Evolutionary conservation across 164 flowering plant species (phyloP).

Genomic region (Piper longum): DNA sequence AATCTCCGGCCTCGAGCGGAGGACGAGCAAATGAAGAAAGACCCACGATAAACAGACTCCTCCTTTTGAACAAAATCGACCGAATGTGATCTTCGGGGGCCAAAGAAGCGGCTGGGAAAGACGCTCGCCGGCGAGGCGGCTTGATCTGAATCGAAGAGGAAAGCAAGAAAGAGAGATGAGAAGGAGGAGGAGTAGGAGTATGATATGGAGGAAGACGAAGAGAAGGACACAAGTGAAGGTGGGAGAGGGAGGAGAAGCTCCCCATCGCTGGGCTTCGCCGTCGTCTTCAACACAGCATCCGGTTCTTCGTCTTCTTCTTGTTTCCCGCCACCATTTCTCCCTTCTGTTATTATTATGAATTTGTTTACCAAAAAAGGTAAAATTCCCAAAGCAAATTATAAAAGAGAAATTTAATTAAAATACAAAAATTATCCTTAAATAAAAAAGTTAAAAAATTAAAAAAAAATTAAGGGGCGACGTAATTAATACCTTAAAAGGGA

Average conservation of each 20-base stretch:
- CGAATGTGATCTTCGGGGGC: conserved; percentile 14
- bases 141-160: conserved; percentile 4
- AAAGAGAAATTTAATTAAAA: too few relatives aligned
- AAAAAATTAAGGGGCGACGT: too few relatives aligned
- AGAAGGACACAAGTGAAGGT: conserved; percentile 11
- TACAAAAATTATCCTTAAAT: too few relatives aligned
- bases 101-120: conserved; percentile 19
- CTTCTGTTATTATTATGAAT: too few relatives aligned
- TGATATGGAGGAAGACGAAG: conserved; percentile 9
- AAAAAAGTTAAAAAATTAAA: too few relatives aligned
- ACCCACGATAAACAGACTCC: conserved; percentile 51
- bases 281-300: too few relatives aligned
- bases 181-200: background rate
- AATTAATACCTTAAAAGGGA: too few relatives aligned
- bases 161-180: too few relatives aligned
- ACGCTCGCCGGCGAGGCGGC: conserved; percentile 16
- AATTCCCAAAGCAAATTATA: too few relatives aligned
- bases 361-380: too few relatives aligned
- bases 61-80: conserved; percentile 22
- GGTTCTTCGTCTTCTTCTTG: background rate
- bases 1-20: conserved; percentile 33
- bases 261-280: background rate
- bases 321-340: too few relatives aligned
- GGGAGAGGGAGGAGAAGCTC: conserved; percentile 19
- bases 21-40: conserved; percentile 47